Base-by-base conservation (phyloP, 768 basidiomycete genomes). In the Tylopilus vinaceipallidus region DNA sequence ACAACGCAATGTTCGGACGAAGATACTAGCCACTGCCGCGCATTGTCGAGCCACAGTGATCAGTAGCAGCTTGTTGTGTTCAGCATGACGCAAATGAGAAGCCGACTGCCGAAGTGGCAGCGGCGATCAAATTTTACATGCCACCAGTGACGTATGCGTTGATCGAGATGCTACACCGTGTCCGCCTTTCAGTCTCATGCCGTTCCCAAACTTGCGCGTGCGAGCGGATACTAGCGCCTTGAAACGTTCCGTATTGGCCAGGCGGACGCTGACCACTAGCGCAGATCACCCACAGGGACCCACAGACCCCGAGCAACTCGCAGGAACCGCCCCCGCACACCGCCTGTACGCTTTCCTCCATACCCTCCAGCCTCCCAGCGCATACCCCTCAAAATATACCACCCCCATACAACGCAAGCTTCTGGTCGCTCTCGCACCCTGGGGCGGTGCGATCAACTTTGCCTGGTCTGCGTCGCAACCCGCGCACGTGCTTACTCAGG, bases 361-460 rank as follows among this genome's bases (percentile, higher is more conserved):
- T 59, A 68, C 80, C 3, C 57, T 65, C 1, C 59, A 71, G 6
- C 74, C 82, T 6, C 83, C 83, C 0, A 57, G 71, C 9, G 44
- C 62, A 11, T 84, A 80, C 55, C 77, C 83, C 2, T 57, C 75
- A 27, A 73, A 73, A 19, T 62, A 74, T 24, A 65, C 73, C 2
- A 79, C 82, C 0, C 69, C 75, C 2, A 51, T 86, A 1, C 79
- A 81, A 36, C 72, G 76, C 16, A 75, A 71, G 10, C 68, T 88
- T 32, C 75, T 76, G 47, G 62, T 76, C 10, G 69, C 69, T 17
- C 69, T 71, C 7, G 57, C 63, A 27, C 68, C 70, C 58, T 80
- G 74, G 74, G 79, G 80, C 7, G 82, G 77, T 6, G 52, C 76
- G 3, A 80, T 83, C 54, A 88, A 87, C 63, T 81, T 84, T 59